phyloP scores from a whole-genome alignment of 1,284 basidiomycete species.

The Leccinum pseudoinsigne region DNA sequence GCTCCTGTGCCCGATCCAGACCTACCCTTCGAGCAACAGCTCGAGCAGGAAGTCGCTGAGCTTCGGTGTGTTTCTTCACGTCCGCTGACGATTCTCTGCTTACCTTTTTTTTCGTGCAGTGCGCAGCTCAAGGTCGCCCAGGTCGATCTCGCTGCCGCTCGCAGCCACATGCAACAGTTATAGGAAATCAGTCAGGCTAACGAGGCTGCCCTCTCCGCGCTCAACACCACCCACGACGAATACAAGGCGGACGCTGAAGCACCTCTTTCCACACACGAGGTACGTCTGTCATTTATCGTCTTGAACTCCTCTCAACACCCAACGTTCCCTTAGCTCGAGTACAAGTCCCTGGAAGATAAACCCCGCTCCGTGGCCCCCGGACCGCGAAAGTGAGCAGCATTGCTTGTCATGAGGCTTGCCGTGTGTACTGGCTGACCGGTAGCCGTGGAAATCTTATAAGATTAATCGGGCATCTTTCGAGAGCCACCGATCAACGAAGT shows the following conservation, averaged over 20 bases:
- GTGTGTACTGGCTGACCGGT: too few species aligned
- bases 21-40: conserved; percentile 70
- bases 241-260: conserved; percentile 72
- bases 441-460: too few species aligned
- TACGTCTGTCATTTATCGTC: conserved; percentile 34
- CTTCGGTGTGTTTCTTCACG: conserved; percentile 53
- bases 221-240: conserved; percentile 77
- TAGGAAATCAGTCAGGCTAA: conserved; percentile 81
- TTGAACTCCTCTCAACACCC: conserved; percentile 5
- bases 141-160: conserved; percentile 69
- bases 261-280: conserved; percentile 65
- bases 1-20: conserved; percentile 42
- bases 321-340: conserved; percentile 40
- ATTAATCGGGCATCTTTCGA: too few species aligned
- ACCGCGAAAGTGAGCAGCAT: too few species aligned
- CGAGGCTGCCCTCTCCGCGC: conserved; percentile 70
- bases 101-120: conserved; percentile 39
- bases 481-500: too few species aligned
- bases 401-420: too few species aligned
- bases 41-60: conserved; percentile 84
- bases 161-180: conserved; percentile 78
- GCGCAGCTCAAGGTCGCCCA: conserved; percentile 74
- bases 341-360: conserved; percentile 52
- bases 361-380: conserved; percentile 41
- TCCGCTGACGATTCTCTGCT: conserved; percentile 1